Evolutionary conservation across 371 early-diverging fungal genomes (phyloP).

Genomic region (Mortierella sp.): DNA sequence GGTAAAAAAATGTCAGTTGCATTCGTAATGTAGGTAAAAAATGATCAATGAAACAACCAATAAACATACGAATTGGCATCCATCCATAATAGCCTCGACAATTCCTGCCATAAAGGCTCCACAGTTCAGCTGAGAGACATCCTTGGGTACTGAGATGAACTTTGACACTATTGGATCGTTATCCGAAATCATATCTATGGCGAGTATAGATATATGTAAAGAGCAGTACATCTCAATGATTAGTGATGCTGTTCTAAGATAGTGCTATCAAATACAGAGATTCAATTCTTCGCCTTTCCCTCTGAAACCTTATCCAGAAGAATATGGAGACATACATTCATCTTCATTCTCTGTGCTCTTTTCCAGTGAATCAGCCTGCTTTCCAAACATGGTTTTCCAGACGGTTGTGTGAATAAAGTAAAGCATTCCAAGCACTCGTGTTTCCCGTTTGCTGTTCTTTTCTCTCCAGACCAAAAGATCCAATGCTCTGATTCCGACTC

Average conservation of each 20-base stretch:
- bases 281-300: neutral
- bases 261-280: neutral
- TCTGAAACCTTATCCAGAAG: neutral
- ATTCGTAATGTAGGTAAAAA: neutral
- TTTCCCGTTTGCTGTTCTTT: constrained; percentile 89
- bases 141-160: constrained; percentile 95
- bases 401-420: constrained; percentile 92
- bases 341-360: constrained; percentile 95
- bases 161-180: constrained; percentile 91
- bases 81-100: constrained; percentile 93
- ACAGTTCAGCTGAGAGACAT: constrained; percentile 90
- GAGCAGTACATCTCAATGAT: neutral
- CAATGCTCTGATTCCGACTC: constrained; percentile 89
- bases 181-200: constrained; percentile 95
- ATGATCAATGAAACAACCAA: neutral
- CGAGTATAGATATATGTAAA: neutral
- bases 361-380: constrained; percentile 94
- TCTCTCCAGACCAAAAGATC: constrained; percentile 93
- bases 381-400: constrained; percentile 95
- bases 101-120: constrained; percentile 96
- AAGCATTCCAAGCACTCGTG: constrained; percentile 84
- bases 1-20: neutral
- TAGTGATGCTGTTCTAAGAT: neutral
- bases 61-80: constrained; percentile 86
- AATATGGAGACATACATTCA: constrained; percentile 76